Base-by-base conservation (phyloP, 2,329 filamentous ascomycete species). In the Fusarium heterosporum region DNA sequence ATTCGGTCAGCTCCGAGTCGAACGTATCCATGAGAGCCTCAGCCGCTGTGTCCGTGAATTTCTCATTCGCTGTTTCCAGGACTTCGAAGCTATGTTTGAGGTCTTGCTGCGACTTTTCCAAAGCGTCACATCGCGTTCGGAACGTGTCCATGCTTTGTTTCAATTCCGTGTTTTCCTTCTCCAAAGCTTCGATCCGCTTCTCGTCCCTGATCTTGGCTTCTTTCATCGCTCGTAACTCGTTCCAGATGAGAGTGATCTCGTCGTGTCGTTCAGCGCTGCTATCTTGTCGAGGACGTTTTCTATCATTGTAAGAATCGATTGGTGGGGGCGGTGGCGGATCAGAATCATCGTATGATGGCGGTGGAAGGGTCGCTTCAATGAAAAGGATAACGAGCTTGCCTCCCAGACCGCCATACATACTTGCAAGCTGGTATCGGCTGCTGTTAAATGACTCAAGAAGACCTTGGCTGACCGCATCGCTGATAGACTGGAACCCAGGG, bases 401-500 rank as follows among this genome's bases (percentile, higher is more conserved):
- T 29, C 63, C 61, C 7, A 34, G 22, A 10, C 63, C 64, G 7
- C 42, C 42, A 13, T 66, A 66, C 61, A 66, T 62, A 25, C 62
- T 62, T 22, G 56, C 52, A 26, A 66, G 62, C 16, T 61, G 55
- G 3, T 40, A 54, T 10, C 48, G 25, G 28, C 49, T 54, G 16
- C 53, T 39, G n/a, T 19, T 40, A 4, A 47, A 45, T 11, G 43
- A 47, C 26, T 49, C 46, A 25, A 58, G n/a, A 11, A 43, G 40
- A 36, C 39, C 62, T n/a, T 58, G 34, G 19, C 8, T 26, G n/a
- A 36, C 22, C 5, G 57, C 57, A 40, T 66, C 52, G 32, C 64
- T 25, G 4, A 66, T 26, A 8, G 52, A 28, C n/a, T 62, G 52
- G 5, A 65, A 46, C 19, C 49, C 41, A 12, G 52, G n/a, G 17